Conservation (phyloP, 257 asterid genomes). For the Linaria vulgaris region DNA sequence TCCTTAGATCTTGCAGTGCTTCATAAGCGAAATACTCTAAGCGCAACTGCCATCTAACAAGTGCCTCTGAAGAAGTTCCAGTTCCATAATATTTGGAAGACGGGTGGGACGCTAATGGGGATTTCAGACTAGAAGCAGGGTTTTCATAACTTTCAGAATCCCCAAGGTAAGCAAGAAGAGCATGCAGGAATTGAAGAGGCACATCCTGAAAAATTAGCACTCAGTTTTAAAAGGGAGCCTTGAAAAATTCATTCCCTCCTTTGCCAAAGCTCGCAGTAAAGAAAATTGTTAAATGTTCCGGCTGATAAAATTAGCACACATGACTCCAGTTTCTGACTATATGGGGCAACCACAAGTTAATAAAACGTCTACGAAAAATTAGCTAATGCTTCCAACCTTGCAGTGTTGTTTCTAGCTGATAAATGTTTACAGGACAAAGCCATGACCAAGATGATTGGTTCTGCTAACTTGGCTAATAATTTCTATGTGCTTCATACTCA, state of each 20-base stretch:
- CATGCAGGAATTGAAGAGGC: constrained; percentile 86
- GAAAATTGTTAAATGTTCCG: background rate
- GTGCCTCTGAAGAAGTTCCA: constrained; percentile 79
- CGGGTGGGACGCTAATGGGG: constrained; percentile 84
- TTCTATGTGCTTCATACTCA: no score
- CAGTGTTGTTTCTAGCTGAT: no score
- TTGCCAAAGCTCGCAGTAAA: constrained; percentile 19
- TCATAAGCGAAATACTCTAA: constrained; percentile 96
- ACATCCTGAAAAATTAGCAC: constrained; percentile 97
- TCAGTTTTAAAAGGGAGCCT: no score
- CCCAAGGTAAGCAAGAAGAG: constrained; percentile 92
- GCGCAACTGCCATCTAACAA: constrained; percentile 95
- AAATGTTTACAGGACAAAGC: no score
- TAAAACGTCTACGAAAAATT: constrained; percentile 27
- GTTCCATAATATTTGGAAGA: constrained; percentile 60
- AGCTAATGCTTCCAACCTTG: no score
- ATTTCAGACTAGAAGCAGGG: constrained; percentile 68
- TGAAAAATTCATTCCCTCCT: constrained; percentile 1
- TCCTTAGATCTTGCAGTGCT: constrained; percentile 90
- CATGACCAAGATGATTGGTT: no score
- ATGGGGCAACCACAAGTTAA: constrained; percentile 18
- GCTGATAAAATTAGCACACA: constrained; percentile 2
- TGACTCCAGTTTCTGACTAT: constrained; percentile 12
- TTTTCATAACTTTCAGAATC: constrained; percentile 52
- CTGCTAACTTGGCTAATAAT: no score